Evolutionary conservation across 2,329 filamentous ascomycete species (phyloP).

Genomic region (Ophiognomonia clavigignenti-juglandacearum): DNA sequence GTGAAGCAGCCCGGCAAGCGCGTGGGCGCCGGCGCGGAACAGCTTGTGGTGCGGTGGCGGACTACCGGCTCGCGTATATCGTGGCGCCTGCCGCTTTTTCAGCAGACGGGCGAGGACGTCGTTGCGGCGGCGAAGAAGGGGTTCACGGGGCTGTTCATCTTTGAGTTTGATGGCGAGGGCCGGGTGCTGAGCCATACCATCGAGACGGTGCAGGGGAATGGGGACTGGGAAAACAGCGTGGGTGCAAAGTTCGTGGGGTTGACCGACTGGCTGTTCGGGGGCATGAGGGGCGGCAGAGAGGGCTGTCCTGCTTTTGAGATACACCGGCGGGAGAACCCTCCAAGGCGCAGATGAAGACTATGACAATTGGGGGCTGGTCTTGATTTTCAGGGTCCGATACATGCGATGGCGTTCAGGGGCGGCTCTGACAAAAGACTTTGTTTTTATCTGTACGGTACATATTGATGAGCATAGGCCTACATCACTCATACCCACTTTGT

Average conservation of each 20-base stretch:
- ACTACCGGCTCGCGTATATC: constrained; percentile 47
- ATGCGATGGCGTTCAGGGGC: constrained; percentile 2
- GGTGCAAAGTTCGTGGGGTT: constrained; percentile 81
- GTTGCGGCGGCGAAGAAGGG: constrained; percentile 58
- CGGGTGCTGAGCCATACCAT: constrained; percentile 85
- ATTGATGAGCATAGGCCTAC: not conserved
- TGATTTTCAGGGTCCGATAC: not conserved
- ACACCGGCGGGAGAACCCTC: constrained; percentile 4
- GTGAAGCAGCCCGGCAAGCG: constrained; percentile 51
- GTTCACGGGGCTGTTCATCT: constrained; percentile 89
- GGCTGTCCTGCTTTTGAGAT: constrained; percentile 21
- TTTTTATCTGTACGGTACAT: constrained; percentile 8
- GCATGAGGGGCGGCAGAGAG: constrained; percentile 45
- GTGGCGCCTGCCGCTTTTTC: constrained; percentile 22
- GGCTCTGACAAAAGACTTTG: not conserved
- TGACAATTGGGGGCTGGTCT: not conserved
- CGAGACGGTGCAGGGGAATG: constrained; percentile 81
- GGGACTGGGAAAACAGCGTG: constrained; percentile 76
- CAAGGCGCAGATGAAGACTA: constrained; percentile 9
- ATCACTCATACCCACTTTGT: constrained; percentile 11
- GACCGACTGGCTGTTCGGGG: constrained; percentile 90
- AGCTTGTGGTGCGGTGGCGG: constrained; percentile 88
- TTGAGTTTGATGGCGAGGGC: constrained; percentile 88
- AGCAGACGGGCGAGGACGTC: constrained; percentile 19
- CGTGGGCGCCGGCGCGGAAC: constrained; percentile 61